Conservation (phyloP, 2,329 filamentous ascomycete species). For the Cyphellophora attinorum region DNA sequence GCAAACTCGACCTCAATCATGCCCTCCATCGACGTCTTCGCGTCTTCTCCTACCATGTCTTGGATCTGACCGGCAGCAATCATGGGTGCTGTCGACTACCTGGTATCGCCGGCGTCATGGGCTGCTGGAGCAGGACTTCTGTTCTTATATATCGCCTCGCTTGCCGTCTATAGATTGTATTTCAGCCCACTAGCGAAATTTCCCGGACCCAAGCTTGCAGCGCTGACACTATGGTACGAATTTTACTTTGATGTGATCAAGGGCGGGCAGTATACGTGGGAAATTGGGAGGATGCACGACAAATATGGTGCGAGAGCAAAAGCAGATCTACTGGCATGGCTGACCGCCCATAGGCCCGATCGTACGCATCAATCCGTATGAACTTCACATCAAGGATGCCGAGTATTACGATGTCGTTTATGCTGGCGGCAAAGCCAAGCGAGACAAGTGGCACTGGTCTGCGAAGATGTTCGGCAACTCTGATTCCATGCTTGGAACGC, state of each 20-base stretch:
- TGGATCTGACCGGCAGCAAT: too few species aligned
- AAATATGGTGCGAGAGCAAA: slow-evolving; percentile 22
- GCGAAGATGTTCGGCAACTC: slow-evolving; percentile 12
- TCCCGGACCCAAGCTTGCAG: slow-evolving; percentile 15
- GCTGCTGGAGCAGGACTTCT: slow-evolving; percentile 1
- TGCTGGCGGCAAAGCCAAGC: slow-evolving; percentile 9
- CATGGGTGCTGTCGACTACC: too few species aligned
- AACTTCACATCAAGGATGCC: slow-evolving; percentile 16
- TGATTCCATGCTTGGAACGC: slow-evolving; percentile 15
- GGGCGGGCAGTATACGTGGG: slow-evolving; percentile 24
- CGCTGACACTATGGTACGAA: slow-evolving; percentile 26
- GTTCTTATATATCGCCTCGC: neutral
- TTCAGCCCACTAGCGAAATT: slow-evolving; percentile 15
- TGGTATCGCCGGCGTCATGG: too few species aligned
- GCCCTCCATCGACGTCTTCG: too few species aligned
- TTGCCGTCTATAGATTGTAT: slow-evolving; percentile 14
- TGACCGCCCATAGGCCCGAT: slow-evolving; percentile 15
- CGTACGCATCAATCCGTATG: slow-evolving; percentile 15
- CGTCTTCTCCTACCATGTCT: too few species aligned
- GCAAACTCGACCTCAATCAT: too few species aligned
- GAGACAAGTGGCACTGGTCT: neutral
- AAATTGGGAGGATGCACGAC: slow-evolving; percentile 26
- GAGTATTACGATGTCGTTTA: slow-evolving; percentile 17
- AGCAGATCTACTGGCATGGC: neutral
- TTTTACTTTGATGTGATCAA: slow-evolving; percentile 16